Conservation (phyloP, 1,284 basidiomycete genomes). For the Salmacisia buchloeana region DNA sequence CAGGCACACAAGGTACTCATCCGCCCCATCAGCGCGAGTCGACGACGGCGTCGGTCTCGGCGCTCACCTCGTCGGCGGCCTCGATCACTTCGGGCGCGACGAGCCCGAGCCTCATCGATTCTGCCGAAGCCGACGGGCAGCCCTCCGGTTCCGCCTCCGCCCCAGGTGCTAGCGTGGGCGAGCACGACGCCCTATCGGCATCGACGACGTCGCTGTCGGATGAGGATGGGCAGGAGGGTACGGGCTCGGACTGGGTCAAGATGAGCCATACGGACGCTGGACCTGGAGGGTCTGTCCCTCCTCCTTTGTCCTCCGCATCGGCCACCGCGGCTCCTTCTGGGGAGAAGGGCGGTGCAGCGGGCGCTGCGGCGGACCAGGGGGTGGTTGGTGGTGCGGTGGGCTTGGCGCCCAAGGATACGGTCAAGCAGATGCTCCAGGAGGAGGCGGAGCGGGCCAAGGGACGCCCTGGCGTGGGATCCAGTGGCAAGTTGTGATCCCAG, state of each 20-base stretch:
- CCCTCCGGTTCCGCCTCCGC: neutral
- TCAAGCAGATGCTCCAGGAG: neutral
- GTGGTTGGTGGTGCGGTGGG: neutral
- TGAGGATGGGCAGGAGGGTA: neutral
- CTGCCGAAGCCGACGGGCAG: neutral
- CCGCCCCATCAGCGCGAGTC: slow-evolving; percentile 1
- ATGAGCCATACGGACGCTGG: slow-evolving; percentile 27
- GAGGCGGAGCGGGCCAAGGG: neutral
- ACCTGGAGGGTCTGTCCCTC: neutral
- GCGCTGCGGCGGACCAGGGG: neutral
- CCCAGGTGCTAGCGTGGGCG: too few relatives aligned
- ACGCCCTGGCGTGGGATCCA: too few relatives aligned
- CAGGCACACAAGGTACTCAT: neutral
- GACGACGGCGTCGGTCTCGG: neutral
- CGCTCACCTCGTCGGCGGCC: neutral
- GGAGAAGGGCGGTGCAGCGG: neutral
- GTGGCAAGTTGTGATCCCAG: too few relatives aligned
- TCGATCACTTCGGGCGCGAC: slow-evolving; percentile 5
- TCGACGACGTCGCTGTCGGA: too few relatives aligned
- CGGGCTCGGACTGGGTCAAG: slow-evolving; percentile 30
- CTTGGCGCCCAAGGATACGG: slow-evolving; percentile 4
- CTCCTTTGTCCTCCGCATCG: too few relatives aligned
- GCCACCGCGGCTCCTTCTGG: too few relatives aligned
- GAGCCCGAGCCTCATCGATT: neutral
- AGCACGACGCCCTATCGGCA: too few relatives aligned